Evolutionary conservation across 83 land plant species (phyloP).

Genomic region (Picea abies): DNA sequence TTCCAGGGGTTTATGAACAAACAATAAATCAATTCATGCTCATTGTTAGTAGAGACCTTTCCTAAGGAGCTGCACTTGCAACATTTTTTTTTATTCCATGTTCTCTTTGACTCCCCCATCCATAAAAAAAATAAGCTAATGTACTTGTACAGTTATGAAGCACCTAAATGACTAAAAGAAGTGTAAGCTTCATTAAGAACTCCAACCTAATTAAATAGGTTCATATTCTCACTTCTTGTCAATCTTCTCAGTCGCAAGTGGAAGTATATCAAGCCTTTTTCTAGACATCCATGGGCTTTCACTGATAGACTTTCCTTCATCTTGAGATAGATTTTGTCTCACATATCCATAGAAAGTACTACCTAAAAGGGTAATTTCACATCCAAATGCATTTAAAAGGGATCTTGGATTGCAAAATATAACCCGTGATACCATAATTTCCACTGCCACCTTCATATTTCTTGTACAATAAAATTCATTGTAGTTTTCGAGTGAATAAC

Average conservation of each 20-base stretch:
- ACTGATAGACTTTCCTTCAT: conserved; percentile 37
- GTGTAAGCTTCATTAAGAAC: not conserved
- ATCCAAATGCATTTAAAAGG: conserved; percentile 76
- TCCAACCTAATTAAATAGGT: not conserved
- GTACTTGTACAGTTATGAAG: no score
- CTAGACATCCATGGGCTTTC: conserved; percentile 34
- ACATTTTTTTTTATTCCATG: conserved; percentile 4
- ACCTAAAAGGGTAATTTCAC: conserved; percentile 79
- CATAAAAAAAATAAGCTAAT: no score
- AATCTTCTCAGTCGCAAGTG: conserved; percentile 45
- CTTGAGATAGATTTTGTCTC: conserved; percentile 71
- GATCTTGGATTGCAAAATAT: conserved; percentile 68
- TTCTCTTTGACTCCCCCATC: no score
- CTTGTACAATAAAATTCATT: no score
- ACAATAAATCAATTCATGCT: not conserved
- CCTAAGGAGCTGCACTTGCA: no score
- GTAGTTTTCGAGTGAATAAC: no score
- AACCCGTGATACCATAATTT: no score
- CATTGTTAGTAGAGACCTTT: not conserved
- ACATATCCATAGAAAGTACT: conserved; percentile 97
- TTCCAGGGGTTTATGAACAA: not conserved
- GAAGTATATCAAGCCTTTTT: no score
- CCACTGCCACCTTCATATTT: no score
- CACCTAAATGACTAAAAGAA: not conserved
- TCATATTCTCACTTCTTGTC: conserved; percentile 41